Evolutionary conservation across 441 rosid genomes (phyloP).

Genomic region (Hypseocharis bilobata): DNA sequence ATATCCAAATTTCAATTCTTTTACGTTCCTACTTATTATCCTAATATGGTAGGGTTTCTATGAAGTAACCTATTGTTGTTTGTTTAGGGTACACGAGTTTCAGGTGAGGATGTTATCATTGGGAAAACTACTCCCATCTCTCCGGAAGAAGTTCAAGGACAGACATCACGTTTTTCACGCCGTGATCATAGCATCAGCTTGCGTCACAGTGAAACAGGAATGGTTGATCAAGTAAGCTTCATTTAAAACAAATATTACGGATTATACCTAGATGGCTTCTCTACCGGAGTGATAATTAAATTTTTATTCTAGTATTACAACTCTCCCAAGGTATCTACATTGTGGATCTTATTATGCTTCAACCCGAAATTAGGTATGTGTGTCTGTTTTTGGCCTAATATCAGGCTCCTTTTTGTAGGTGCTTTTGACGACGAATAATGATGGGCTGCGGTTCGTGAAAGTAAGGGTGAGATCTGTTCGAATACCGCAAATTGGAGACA

Average conservation of each 20-base stretch:
- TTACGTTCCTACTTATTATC: too few relatives aligned
- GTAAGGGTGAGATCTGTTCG: constrained; percentile 94
- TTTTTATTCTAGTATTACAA: too few relatives aligned
- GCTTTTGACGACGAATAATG: constrained; percentile 87
- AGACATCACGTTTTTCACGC: constrained; percentile 58
- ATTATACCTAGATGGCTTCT: too few relatives aligned
- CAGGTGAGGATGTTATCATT: constrained; percentile 93
- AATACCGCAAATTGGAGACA: constrained; percentile 95
- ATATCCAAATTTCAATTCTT: neutral
- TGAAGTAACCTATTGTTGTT: constrained; percentile 15
- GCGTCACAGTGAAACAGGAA: constrained; percentile 93
- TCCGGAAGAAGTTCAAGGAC: constrained; percentile 94
- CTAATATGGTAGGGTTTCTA: constrained; percentile 12
- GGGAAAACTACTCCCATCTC: constrained; percentile 92
- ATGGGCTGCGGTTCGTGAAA: constrained; percentile 93
- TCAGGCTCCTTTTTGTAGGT: constrained; percentile 37
- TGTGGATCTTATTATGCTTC: neutral
- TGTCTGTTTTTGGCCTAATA: neutral
- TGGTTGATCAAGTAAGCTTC: constrained; percentile 83
- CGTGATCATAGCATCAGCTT: constrained; percentile 96
- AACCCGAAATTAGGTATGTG: neutral
- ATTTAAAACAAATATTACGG: too few relatives aligned
- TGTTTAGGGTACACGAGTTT: constrained; percentile 80
- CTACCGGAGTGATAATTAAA: too few relatives aligned
- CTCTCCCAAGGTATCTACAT: too few relatives aligned